These are phyloP conservation scores for Colletotrichum sp. DNA, from an alignment of 2,329 filamentous ascomycete genomes.

Conservation along the genomic window DNA sequence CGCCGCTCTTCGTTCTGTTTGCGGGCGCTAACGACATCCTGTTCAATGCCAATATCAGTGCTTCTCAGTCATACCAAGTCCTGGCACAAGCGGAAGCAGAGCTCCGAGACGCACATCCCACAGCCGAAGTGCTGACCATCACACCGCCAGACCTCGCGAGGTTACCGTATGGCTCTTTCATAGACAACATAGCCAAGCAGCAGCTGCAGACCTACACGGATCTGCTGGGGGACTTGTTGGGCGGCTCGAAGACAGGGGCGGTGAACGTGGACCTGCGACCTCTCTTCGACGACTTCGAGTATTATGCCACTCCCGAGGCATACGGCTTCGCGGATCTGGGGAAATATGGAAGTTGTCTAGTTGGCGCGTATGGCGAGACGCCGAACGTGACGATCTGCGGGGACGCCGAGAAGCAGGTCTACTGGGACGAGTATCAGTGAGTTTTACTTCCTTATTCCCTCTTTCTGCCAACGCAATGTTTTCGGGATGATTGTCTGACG, in stretches of 20 bases:
- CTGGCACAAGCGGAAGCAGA: not conserved
- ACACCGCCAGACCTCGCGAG: constrained; percentile 5
- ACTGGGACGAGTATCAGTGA: constrained; percentile 18
- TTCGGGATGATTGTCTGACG: not conserved
- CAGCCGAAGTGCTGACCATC: not conserved
- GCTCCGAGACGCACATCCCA: not conserved
- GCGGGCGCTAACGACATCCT: constrained; percentile 10
- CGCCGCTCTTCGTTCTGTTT: not conserved
- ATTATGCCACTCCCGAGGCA: not conserved
- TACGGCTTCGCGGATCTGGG: constrained; percentile 6
- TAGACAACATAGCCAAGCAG: not conserved
- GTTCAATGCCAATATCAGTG: constrained; percentile 12
- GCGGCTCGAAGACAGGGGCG: not conserved
- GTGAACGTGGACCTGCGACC: not conserved
- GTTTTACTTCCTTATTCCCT: not conserved
- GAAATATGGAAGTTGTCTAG: constrained; percentile 12
- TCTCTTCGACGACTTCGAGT: constrained; percentile 14
- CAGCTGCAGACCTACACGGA: not conserved
- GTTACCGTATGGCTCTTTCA: constrained; percentile 2
- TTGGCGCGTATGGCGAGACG: constrained; percentile 9
- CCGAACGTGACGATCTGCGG: constrained; percentile 10
- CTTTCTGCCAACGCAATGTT: not conserved
- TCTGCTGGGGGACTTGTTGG: not conserved
- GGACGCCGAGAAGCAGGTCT: not conserved
- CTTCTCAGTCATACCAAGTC: constrained; percentile 6